Base-by-base conservation (phyloP, 805 yeast species). In the Suhomyces canberraensis region DNA sequence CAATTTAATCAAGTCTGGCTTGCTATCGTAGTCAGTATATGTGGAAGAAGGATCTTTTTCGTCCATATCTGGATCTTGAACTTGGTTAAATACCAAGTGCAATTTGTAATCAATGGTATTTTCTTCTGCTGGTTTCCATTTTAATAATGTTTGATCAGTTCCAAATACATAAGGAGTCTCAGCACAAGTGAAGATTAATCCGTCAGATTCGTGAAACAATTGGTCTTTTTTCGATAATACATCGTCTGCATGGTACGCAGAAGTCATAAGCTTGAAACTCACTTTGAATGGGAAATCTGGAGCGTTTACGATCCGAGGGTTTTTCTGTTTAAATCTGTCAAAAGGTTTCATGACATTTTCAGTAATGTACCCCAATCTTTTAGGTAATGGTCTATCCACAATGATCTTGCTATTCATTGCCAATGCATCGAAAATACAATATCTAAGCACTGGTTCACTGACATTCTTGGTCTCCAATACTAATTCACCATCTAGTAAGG, bases 51-150 rank as follows among this genome's bases (percentile, higher is more conserved):
- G 81, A 55, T 81, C 83, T 42, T 78, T 76, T 28, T 78, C 76
- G 29, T 78, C 79, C 50, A 82, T 64, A 37, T 80, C 85, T 4
- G 75, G 75, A 54, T 84, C 91, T 31, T 73, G 73, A 48, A 48
- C 79, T 7, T 60, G 48, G 13, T 79, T 77, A 50, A 86, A 85
- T 24, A 73, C 72, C 40, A 88, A 59, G 22, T 71, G 70, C 41
- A 93, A 60, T 54, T 81, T 81, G 61, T 87, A 93, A 61, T 93
- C 99, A 29, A 95, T 78, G 0, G 97, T 84, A 51, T 93, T 95
- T 59, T 91, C 98, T 44, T 86, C 86, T 9, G 95, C 87, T 2
- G 98, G 98, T 54, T 93, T 93, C 99, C 99, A 93, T 61, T 95
- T 93, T 37, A 93, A 64, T 33, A 93, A 67, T 5, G 88, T 78